Evolutionary conservation across 2,329 filamentous ascomycete genomes (phyloP).

Genomic region (Fusarium tjaetaba): DNA sequence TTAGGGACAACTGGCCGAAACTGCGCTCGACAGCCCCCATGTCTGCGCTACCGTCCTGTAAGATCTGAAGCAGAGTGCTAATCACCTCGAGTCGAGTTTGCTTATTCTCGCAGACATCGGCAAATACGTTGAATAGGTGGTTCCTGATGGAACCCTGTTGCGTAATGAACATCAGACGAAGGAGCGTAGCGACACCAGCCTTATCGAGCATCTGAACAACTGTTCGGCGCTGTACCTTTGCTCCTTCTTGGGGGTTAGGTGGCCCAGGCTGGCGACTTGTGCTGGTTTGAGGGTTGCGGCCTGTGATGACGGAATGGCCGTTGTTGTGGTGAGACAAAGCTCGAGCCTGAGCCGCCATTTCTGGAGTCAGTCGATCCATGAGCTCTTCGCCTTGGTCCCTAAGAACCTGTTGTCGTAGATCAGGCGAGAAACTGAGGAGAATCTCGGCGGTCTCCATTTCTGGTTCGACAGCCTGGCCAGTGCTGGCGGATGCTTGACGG

Average conservation of each 20-base stretch:
- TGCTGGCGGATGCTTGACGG: slow-evolving; percentile 67
- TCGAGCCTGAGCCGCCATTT: slow-evolving; percentile 87
- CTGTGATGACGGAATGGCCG: slow-evolving; percentile 45
- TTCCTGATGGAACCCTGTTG: slow-evolving; percentile 87
- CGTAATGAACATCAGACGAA: slow-evolving; percentile 98
- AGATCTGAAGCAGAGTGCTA: slow-evolving; percentile 88
- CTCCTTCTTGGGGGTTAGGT: slow-evolving; percentile 57
- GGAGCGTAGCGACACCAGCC: slow-evolving; percentile 90
- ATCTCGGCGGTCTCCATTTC: slow-evolving; percentile 97
- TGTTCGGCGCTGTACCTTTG: slow-evolving; percentile 78
- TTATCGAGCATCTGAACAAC: slow-evolving; percentile 98
- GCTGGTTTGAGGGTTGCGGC: slow-evolving; percentile 44
- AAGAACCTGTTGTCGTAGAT: slow-evolving; percentile 84
- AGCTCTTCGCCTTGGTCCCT: slow-evolving; percentile 92
- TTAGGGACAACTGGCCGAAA: slow-evolving; percentile 90
- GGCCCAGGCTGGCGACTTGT: slow-evolving; percentile 35
- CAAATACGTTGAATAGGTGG: slow-evolving; percentile 86
- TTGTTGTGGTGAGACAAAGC: slow-evolving; percentile 63
- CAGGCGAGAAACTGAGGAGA: slow-evolving; percentile 86
- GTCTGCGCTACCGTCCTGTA: slow-evolving; percentile 95
- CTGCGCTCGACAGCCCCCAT: slow-evolving; percentile 94
- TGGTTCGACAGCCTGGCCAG: slow-evolving; percentile 64
- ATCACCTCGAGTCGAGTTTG: slow-evolving; percentile 95
- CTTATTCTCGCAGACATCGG: slow-evolving; percentile 94
- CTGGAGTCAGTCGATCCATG: slow-evolving; percentile 82